Evolutionary conservation across 176 grass and related monocot species (phyloP).

Genomic region (Melocanna baccifera): DNA sequence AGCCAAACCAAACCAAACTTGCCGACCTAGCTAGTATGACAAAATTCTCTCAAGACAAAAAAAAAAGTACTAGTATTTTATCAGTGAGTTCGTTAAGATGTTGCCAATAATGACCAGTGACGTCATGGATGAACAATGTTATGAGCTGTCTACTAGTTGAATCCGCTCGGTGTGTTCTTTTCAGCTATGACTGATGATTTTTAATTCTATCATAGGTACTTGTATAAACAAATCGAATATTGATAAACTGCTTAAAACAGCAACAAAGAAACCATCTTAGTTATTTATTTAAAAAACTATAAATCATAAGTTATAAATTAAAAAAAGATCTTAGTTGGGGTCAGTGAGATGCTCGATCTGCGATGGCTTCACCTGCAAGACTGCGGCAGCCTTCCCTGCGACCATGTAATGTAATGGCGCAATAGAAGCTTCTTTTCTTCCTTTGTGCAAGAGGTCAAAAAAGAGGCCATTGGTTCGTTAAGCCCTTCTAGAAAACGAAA

Average conservation of each 20-base stretch:
- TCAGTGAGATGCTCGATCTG: background rate
- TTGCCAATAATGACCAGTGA: background rate
- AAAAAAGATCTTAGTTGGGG: background rate
- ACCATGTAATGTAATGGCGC: background rate
- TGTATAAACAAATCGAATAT: accelerated
- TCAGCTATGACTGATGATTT: accelerated
- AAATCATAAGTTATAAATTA: too few relatives aligned
- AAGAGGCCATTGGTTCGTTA: background rate
- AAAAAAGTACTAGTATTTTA: too few relatives aligned
- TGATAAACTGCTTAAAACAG: too few relatives aligned
- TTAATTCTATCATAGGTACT: too few relatives aligned
- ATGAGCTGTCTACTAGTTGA: too few relatives aligned
- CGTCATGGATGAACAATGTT: background rate
- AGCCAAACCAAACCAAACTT: background rate
- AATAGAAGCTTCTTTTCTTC: background rate
- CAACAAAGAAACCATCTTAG: too few relatives aligned
- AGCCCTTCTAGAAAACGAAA: background rate
- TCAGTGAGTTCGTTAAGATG: background rate
- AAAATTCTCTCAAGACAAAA: too few relatives aligned
- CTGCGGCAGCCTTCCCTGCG: background rate
- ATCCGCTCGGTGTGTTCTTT: too few relatives aligned
- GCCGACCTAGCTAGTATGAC: background rate
- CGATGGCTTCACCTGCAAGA: background rate
- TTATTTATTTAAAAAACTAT: too few relatives aligned
- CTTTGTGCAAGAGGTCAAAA: background rate